Conservation (phyloP, 352 stramenopile species). For the Sclerospora graminicola region DNA sequence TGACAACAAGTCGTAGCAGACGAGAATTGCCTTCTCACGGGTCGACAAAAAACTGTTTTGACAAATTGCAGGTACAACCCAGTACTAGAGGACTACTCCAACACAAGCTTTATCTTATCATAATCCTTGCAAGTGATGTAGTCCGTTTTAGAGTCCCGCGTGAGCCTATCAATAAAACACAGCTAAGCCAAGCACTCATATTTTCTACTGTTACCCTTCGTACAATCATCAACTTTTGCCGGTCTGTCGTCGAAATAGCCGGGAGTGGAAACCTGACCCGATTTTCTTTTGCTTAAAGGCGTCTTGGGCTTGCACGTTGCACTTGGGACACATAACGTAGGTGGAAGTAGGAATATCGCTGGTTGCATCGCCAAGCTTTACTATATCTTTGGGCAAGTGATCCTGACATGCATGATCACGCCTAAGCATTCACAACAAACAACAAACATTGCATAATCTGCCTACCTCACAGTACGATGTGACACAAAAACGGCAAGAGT, state of each 20-base stretch:
- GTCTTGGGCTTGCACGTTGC: constrained; percentile 23
- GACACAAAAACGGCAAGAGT: constrained; percentile 61
- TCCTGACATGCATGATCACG: constrained; percentile 10
- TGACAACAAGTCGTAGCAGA: neutral
- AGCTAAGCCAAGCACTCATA: no score
- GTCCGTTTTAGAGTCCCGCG: neutral
- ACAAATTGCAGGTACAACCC: constrained; percentile 69
- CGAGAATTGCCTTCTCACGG: neutral
- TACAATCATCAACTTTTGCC: constrained; percentile 6
- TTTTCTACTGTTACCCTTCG: no score
- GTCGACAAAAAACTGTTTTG: constrained; percentile 1
- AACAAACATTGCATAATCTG: neutral
- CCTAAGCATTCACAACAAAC: neutral
- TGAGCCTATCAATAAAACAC: neutral
- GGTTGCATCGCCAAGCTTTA: constrained; percentile 31
- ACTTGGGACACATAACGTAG: constrained; percentile 56
- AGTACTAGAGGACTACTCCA: constrained; percentile 83
- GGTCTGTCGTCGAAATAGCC: constrained; percentile 20
- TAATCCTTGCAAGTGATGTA: constrained; percentile 21
- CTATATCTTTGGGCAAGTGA: constrained; percentile 36
- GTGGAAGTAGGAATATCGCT: constrained; percentile 38
- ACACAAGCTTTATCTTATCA: constrained; percentile 85
- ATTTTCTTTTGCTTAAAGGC: constrained; percentile 41
- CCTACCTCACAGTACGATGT: constrained; percentile 58
- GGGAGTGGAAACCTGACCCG: constrained; percentile 20